A percentile compares a stretch with the other conserved stretches of the same genome.
These are phyloP conservation scores for Harringtonia aguacate DNA, from an alignment of 2,329 filamentous ascomycete species.

Conservation along the genomic window DNA sequence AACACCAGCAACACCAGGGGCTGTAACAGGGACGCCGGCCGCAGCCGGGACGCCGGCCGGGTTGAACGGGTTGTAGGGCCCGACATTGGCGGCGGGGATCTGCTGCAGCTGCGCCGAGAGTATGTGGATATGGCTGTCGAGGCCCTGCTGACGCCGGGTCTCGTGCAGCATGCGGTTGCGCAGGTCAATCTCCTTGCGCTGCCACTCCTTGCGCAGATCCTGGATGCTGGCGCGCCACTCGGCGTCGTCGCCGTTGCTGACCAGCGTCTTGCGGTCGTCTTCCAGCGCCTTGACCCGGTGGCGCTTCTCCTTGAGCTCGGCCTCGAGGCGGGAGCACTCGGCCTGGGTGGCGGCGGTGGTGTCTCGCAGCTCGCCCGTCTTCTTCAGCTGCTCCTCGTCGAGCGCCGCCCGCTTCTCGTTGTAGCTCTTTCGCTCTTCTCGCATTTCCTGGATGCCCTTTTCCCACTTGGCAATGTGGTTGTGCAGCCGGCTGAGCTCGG, in stretches of 20 bases:
- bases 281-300: constrained; percentile 64
- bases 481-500: constrained; percentile 56
- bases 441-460: constrained; percentile 50
- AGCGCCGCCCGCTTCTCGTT: constrained; percentile 41
- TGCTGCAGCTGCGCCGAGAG: constrained; percentile 35
- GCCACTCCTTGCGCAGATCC: constrained; percentile 45
- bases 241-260: constrained; percentile 50
- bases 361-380: constrained; percentile 39
- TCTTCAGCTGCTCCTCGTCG: constrained; percentile 38
- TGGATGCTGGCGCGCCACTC: constrained; percentile 40
- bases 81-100: constrained; percentile 18
- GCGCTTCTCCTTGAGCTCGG: constrained; percentile 63
- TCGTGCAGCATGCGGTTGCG: constrained; percentile 38
- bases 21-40: too few species aligned
- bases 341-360: constrained; percentile 53
- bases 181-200: constrained; percentile 39
- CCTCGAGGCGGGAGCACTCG: constrained; percentile 54
- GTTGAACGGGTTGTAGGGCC: constrained; percentile 34
- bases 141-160: constrained; percentile 32
- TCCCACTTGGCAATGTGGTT: constrained; percentile 62
- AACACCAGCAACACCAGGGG: too few species aligned
- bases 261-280: constrained; percentile 53
- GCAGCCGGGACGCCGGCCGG: too few species aligned
- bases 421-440: constrained; percentile 41
- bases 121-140: constrained; percentile 35